These are phyloP conservation scores for Myxozyma sirexii DNA, from an alignment of 805 yeast species.

Conservation along the genomic window DNA sequence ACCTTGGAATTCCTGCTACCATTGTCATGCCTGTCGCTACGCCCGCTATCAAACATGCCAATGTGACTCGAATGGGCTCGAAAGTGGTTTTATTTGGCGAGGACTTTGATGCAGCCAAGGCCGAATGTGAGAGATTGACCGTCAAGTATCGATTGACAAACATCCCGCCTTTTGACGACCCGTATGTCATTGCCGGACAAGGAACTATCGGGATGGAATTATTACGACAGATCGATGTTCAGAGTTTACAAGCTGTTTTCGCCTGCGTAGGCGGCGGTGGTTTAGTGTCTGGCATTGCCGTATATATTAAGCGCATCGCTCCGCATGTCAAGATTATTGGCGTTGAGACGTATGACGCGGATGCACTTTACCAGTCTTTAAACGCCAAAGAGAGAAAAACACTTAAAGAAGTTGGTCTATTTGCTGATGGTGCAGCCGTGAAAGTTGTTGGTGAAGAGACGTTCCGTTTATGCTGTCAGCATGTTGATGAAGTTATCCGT, in stretches of 20 bases:
- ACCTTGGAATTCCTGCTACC: conserved; percentile 86
- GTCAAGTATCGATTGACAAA: conserved; percentile 74
- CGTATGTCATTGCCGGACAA: conserved; percentile 97
- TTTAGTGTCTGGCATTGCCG: conserved; percentile 83
- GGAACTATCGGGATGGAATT: conserved; percentile 96
- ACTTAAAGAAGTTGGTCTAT: conserved; percentile 81
- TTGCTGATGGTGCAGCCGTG: conserved; percentile 99
- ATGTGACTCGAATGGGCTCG: conserved; percentile 89
- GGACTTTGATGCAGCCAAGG: conserved; percentile 93
- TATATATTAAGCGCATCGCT: conserved; percentile 89
- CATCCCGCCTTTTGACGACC: conserved; percentile 98
- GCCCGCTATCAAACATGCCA: conserved; percentile 90
- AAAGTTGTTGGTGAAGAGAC: conserved; percentile 87
- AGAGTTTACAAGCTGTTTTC: conserved; percentile 69
- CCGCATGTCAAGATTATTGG: conserved; percentile 97
- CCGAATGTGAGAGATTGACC: conserved; percentile 76
- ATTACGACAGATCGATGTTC: conserved; percentile 76
- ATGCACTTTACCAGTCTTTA: conserved; percentile 80
- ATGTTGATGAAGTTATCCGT: conserved; percentile 84
- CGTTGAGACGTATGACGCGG: conserved; percentile 95
- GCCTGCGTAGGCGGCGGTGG: conserved; percentile 99
- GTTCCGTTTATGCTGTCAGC: conserved; percentile 72
- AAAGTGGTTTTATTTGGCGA: conserved; percentile 92
- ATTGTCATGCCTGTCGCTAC: conserved; percentile 98
- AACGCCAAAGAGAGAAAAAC: conserved; percentile 55